phyloP scores from a whole-genome alignment of 169 alveolate genomes.

The Plasmodium ovale region DNA sequence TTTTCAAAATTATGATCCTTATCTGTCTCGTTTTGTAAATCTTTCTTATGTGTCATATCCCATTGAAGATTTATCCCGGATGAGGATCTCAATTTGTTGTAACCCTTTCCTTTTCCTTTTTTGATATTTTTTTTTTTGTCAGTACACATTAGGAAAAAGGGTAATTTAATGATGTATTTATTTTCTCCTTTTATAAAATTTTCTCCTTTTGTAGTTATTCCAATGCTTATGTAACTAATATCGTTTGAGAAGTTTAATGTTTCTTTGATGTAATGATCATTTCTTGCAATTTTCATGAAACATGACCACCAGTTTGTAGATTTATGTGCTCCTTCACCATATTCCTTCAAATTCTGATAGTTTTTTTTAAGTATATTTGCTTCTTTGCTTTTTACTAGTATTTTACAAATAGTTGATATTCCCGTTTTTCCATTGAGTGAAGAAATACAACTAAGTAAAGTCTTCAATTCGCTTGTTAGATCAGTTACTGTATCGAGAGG shows the following conservation, averaged over 20 bases:
- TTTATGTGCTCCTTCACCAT: slow-evolving; percentile 57
- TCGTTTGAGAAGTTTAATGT: slow-evolving; percentile 27
- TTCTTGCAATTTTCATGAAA: slow-evolving; percentile 60
- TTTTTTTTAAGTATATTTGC: slow-evolving; percentile 36
- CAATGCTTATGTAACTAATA: slow-evolving; percentile 56
- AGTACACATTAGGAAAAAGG: slow-evolving; percentile 8
- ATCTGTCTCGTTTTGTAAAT: not conserved
- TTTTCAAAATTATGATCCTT: not conserved
- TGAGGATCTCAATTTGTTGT: not conserved
- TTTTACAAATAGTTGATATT: slow-evolving; percentile 45
- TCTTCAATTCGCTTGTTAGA: slow-evolving; percentile 25
- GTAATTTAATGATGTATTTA: slow-evolving; percentile 26
- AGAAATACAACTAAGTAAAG: slow-evolving; percentile 27
- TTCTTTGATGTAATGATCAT: slow-evolving; percentile 53
- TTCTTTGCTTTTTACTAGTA: slow-evolving; percentile 62
- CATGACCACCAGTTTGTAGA: slow-evolving; percentile 69
- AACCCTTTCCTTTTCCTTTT: not conserved
- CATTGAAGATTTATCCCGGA: not conserved
- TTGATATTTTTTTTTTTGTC: slow-evolving; percentile 10
- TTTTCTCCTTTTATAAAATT: slow-evolving; percentile 1
- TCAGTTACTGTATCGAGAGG: not conserved
- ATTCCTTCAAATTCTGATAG: slow-evolving; percentile 60
- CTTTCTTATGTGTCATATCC: not conserved
- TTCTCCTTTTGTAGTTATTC: slow-evolving; percentile 61
- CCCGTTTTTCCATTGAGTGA: slow-evolving; percentile 75